Evolutionary conservation across 129 eudicot species (phyloP), one percentile per base, ranked within the genome.

Genomic region (Calendula officinalis): DNA sequence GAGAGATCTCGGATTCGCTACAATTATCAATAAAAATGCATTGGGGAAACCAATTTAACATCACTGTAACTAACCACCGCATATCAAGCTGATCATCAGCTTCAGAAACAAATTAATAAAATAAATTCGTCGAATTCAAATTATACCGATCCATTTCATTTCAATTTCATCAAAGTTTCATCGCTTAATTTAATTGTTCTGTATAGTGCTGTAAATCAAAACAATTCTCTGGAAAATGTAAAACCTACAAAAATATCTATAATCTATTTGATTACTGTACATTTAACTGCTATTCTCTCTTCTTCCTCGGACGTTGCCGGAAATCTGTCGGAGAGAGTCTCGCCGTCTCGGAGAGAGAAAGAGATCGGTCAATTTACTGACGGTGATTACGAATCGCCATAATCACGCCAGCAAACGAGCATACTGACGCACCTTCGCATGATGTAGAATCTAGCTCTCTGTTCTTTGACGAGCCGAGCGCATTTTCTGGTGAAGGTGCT

Each of bases 331-430:
- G 17, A 49, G 34, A 64, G 30, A 42, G 30, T 22, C 30, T 48
- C 57, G 34, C 57, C 62, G 35, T 38, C 38, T 43, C 67, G 10
- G 56, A 45, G 16, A 32, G 68, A 45, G 68, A 33, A 45, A 62
- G 36, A 39, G 66, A 17, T 14, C 51, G 1, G 37, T 36, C 22
- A 22, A 49, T 11, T 6, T 4, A 35, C 3, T 4, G 16, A 46
- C 30, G 30, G n/a, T 12, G 52, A 55, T 43, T 52, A 85, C 36
- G 85, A 79, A 74, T 86, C 88, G 11, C 64, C 40, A 36, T 79
- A 80, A 15, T 86, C 94, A 33, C 86, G 78, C 88, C 88, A 86
- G 52, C 94, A 86, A 47, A 82, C 56, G 40, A 86, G 86, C 94
- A 86, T 82, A 6, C 82, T 77, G 27, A 86, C 88, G 51, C 94